Conservation (phyloP, 148 eudicot species). For the Agrostemma githago region DNA sequence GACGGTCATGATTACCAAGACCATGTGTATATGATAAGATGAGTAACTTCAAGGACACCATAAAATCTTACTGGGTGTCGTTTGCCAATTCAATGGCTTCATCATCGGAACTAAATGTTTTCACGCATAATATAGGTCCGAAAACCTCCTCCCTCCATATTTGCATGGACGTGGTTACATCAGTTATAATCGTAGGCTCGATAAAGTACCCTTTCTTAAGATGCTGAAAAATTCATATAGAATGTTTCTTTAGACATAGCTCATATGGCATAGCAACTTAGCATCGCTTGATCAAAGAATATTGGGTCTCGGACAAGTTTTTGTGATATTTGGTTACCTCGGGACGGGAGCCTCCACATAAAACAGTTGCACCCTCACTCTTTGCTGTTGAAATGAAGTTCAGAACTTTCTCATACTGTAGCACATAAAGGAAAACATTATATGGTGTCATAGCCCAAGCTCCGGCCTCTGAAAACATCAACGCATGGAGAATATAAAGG, state of each 20-base stretch:
- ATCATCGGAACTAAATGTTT: conserved; percentile 83
- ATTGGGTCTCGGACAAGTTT: too few species aligned
- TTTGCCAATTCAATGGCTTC: conserved; percentile 97
- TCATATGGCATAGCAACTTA: too few species aligned
- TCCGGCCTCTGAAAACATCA: neutral
- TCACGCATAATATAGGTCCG: conserved; percentile 91
- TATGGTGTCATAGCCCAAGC: neutral
- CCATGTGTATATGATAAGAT: too few species aligned
- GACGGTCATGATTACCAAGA: too few species aligned
- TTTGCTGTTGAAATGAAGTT: conserved; percentile 73
- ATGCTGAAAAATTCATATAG: conserved; percentile 45
- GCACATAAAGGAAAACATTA: conserved; percentile 18
- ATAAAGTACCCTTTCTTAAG: conserved; percentile 68
- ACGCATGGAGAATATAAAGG: conserved; percentile 6
- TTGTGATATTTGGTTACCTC: too few species aligned
- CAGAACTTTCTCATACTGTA: conserved; percentile 80
- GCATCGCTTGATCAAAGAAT: too few species aligned
- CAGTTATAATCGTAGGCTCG: conserved; percentile 74
- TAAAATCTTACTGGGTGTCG: too few species aligned
- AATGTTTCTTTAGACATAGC: too few species aligned
- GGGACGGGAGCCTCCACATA: conserved; percentile 86
- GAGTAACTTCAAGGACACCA: too few species aligned
- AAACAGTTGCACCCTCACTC: conserved; percentile 90
- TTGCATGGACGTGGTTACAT: conserved; percentile 87
- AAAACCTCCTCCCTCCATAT: conserved; percentile 99